phyloP scores from a whole-genome alignment of 257 asterid genomes.

The Lavandula angustifolia region DNA sequence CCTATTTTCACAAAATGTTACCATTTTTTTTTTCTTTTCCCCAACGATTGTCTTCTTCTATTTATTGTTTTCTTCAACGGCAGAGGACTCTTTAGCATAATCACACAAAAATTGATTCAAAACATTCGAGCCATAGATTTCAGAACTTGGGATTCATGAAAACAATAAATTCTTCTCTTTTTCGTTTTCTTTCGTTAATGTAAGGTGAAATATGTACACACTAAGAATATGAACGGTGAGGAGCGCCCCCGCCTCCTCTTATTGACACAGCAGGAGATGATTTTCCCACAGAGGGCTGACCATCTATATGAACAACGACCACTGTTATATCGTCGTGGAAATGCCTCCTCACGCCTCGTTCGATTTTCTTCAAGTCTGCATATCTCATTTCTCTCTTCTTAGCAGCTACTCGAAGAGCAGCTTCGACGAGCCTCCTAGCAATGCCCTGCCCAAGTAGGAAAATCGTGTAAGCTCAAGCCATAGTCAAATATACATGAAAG shows the following conservation, averaged over 20 bases:
- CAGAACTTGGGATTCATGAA: constrained; percentile 21
- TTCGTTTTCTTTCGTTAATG: not conserved
- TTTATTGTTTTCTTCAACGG: not conserved
- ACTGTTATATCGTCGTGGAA: constrained; percentile 94
- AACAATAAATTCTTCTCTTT: not conserved
- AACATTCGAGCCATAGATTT: not conserved
- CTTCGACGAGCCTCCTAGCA: constrained; percentile 69
- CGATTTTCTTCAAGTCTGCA: constrained; percentile 85
- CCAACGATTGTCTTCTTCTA: too few relatives aligned
- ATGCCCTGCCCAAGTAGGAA: constrained; percentile 56
- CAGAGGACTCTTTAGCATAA: not conserved
- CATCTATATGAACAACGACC: constrained; percentile 69
- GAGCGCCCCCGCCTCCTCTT: constrained; percentile 49
- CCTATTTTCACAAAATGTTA: too few relatives aligned
- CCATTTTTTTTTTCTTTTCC: too few relatives aligned
- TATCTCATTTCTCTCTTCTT: constrained; percentile 95
- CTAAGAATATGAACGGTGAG: constrained; percentile 40
- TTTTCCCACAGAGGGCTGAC: constrained; percentile 37
- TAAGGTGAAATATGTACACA: not conserved
- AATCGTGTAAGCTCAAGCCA: not conserved
- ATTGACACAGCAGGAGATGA: constrained; percentile 45
- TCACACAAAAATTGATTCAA: not conserved
- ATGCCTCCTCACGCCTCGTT: constrained; percentile 88
- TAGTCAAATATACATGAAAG: not conserved
- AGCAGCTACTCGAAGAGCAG: constrained; percentile 81